These are phyloP conservation scores for Glarea lozoyensis DNA, from an alignment of 495 filamentous ascomycete species.

Conservation along the genomic window DNA sequence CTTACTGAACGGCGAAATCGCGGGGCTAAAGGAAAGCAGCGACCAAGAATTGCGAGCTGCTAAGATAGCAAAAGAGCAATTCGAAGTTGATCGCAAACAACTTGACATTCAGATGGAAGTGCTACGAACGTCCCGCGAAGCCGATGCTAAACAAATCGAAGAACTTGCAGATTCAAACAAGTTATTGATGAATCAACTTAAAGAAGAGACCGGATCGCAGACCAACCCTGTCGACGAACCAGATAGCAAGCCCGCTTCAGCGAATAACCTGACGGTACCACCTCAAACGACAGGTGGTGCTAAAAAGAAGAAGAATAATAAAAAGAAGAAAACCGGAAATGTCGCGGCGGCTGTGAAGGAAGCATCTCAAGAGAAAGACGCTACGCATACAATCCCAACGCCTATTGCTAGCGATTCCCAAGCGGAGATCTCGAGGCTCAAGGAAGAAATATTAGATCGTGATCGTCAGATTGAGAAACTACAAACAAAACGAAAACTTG, in stretches of 20 bases:
- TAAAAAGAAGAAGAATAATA: constrained; percentile 84
- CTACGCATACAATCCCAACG: constrained; percentile 3
- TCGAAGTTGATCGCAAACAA: constrained; percentile 8
- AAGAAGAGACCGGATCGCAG: constrained; percentile 16
- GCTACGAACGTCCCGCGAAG: constrained; percentile 7
- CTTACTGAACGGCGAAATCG: constrained; percentile 9
- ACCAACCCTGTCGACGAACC: constrained; percentile 12
- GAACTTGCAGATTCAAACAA: constrained; percentile 20
- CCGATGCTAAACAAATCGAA: constrained; percentile 24
- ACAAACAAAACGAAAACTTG: constrained; percentile 55
- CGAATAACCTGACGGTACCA: background rate
- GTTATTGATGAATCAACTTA: constrained; percentile 9
- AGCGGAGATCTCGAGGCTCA: constrained; percentile 23
- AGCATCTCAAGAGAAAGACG: background rate
- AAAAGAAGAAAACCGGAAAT: constrained; percentile 64
- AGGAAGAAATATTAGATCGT: constrained; percentile 29
- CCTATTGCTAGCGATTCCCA: constrained; percentile 8
- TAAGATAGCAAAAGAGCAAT: constrained; percentile 11
- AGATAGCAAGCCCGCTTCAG: constrained; percentile 3
- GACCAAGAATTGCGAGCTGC: constrained; percentile 18
- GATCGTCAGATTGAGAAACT: constrained; percentile 44
- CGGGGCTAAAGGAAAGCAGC: constrained; percentile 9
- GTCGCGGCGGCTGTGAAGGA: constrained; percentile 19
- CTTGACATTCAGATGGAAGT: constrained; percentile 15
- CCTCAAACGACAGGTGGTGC: constrained; percentile 22